A percentile compares a stretch with the other conserved stretches of the same genome.
phyloP scores from a whole-genome alignment of 2,329 filamentous ascomycete species.

The Aureobasidium sp. region DNA sequence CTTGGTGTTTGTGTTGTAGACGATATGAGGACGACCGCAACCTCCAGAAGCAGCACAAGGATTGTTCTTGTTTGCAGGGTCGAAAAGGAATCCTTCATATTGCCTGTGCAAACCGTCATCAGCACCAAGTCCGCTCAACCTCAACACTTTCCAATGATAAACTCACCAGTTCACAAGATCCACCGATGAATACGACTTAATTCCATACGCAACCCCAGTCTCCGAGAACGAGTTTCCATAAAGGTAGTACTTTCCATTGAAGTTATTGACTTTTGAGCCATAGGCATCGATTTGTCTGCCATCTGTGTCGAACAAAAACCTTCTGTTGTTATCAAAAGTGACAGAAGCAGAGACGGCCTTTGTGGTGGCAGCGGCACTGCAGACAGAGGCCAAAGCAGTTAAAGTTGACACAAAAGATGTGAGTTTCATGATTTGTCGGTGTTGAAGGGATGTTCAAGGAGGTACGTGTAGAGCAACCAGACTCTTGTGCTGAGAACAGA shows the following conservation, averaged over 20 bases:
- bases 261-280: conserved; percentile 22
- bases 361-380: not conserved
- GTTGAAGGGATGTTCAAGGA: too few relatives aligned
- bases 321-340: conserved; percentile 21
- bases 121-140: too few relatives aligned
- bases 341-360: not conserved
- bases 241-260: conserved; percentile 23
- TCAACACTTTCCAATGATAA: too few relatives aligned
- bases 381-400: not conserved
- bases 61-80: conserved; percentile 13
- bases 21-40: conserved; percentile 23
- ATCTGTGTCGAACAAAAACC: conserved; percentile 22
- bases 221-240: conserved; percentile 24
- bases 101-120: conserved; percentile 10
- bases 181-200: conserved; percentile 22
- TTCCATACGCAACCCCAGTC: conserved; percentile 20
- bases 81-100: conserved; percentile 23
- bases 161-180: conserved; percentile 20
- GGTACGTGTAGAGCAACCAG: too few relatives aligned
- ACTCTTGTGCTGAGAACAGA: too few relatives aligned
- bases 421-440: not conserved
- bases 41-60: conserved; percentile 17
- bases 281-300: conserved; percentile 24
- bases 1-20: conserved; percentile 19
- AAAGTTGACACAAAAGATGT: not conserved